These are phyloP conservation scores for Ogataea haglerorum DNA, from an alignment of 805 yeast species.

Conservation along the genomic window DNA sequence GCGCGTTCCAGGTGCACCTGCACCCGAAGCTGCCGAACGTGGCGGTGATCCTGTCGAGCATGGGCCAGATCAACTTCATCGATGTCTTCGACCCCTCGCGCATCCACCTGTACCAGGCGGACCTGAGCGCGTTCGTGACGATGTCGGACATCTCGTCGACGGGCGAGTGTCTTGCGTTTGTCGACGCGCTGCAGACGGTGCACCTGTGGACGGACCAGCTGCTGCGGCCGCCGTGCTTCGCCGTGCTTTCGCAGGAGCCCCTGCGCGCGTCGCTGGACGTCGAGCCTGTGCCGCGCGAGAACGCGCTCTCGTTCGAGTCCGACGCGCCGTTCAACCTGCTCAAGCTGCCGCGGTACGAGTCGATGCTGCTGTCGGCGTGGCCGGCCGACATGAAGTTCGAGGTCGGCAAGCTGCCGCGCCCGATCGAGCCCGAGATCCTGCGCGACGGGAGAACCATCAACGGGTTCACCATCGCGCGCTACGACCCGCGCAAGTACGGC, in stretches of 20 bases:
- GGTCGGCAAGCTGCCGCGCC: constrained; percentile 53
- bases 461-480: constrained; percentile 42
- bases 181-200: constrained; percentile 59
- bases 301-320: constrained; percentile 38
- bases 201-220: constrained; percentile 66
- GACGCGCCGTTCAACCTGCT: constrained; percentile 62
- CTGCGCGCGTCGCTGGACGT: constrained; percentile 48
- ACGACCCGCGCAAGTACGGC: constrained; percentile 57
- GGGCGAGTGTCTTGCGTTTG: constrained; percentile 74
- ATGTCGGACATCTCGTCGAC: constrained; percentile 56
- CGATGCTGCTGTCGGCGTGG: constrained; percentile 77
- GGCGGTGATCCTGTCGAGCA: constrained; percentile 65
- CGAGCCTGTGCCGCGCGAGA: constrained; percentile 32
- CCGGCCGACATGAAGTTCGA: constrained; percentile 60
- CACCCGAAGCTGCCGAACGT: constrained; percentile 86
- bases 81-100: constrained; percentile 79
- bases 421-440: constrained; percentile 48
- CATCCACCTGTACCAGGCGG: constrained; percentile 64
- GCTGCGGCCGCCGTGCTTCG: constrained; percentile 34
- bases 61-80: constrained; percentile 82
- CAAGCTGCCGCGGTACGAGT: constrained; percentile 86
- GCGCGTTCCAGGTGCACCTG: constrained; percentile 77
- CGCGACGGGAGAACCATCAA: constrained; percentile 36
- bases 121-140: constrained; percentile 44
- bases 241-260: constrained; percentile 42